These are phyloP conservation scores for Trichosporon ovoides DNA, from an alignment of 1,284 basidiomycete species.

Conservation along the genomic window DNA sequence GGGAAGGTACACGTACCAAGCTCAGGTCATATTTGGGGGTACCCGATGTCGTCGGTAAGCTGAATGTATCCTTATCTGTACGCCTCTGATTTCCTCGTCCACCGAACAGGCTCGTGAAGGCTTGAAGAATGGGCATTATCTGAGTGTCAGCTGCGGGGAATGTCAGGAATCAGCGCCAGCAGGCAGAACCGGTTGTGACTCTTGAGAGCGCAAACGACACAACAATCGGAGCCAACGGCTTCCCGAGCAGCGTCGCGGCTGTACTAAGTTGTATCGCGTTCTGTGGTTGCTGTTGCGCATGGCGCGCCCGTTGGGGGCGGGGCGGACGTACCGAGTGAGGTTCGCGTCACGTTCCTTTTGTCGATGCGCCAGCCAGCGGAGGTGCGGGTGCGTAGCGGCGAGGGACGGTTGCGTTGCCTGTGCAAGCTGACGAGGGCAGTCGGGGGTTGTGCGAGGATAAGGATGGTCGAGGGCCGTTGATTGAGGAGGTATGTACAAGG, in stretches of 20 bases:
- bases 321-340: background rate
- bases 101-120: slow-evolving; percentile 2
- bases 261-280: too few relatives aligned
- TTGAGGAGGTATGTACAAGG: background rate
- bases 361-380: slow-evolving; percentile 2
- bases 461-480: background rate
- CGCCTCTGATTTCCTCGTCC: background rate
- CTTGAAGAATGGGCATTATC: background rate
- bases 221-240: too few relatives aligned
- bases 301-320: background rate
- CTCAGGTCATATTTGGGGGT: slow-evolving; percentile 39
- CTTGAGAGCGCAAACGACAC: too few relatives aligned
- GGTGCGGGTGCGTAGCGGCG: background rate
- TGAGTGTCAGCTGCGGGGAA: background rate
- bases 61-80: background rate
- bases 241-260: too few relatives aligned
- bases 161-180: background rate
- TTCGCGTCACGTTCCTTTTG: background rate
- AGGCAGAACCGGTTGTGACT: too few relatives aligned
- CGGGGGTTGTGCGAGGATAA: background rate
- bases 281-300: too few relatives aligned
- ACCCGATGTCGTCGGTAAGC: slow-evolving; percentile 29
- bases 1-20: slow-evolving; percentile 12
- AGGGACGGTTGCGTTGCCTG: background rate
- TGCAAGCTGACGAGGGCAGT: background rate